Evolutionary conservation across 2,329 filamentous ascomycete species (phyloP).

Genomic region (Cladorrhinum sp.): DNA sequence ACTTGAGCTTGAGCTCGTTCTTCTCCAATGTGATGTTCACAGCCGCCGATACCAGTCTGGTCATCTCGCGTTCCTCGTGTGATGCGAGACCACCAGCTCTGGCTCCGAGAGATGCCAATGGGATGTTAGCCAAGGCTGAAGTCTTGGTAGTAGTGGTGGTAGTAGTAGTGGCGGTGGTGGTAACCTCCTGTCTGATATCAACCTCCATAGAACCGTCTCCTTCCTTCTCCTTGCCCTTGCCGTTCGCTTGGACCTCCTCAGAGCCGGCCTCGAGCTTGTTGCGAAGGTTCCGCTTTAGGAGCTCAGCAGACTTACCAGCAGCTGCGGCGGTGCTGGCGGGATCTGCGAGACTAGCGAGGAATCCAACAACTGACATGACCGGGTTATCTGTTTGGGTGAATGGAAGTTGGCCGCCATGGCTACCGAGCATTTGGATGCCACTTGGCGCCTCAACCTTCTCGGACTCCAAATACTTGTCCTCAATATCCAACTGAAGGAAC

Average conservation of each 20-base stretch:
- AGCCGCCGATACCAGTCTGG: slow-evolving; percentile 83
- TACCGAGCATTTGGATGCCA: slow-evolving; percentile 64
- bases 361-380: slow-evolving; percentile 92
- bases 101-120: slow-evolving; percentile 80
- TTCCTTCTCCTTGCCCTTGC: slow-evolving; percentile 58
- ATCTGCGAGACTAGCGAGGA: slow-evolving; percentile 86
- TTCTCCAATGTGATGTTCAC: slow-evolving; percentile 95
- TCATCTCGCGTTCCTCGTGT: slow-evolving; percentile 96
- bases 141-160: slow-evolving; percentile 47
- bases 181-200: slow-evolving; percentile 49
- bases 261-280: slow-evolving; percentile 64
- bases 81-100: slow-evolving; percentile 86
- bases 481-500: slow-evolving; percentile 93
- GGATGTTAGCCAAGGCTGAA: slow-evolving; percentile 66
- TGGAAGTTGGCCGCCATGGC: slow-evolving; percentile 75
- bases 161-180: slow-evolving; percentile 49
- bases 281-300: slow-evolving; percentile 76
- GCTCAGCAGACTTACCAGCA: slow-evolving; percentile 80
- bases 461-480: slow-evolving; percentile 92
- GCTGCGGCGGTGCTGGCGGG: slow-evolving; percentile 87
- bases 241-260: slow-evolving; percentile 46
- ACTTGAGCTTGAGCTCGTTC: slow-evolving; percentile 89
- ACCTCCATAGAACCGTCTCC: slow-evolving; percentile 59
- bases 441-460: slow-evolving; percentile 57
- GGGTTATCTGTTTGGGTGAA: slow-evolving; percentile 94